Evolutionary conservation across 2,329 filamentous ascomycete species (phyloP).

Genomic region (Zymoseptoria passerinii): DNA sequence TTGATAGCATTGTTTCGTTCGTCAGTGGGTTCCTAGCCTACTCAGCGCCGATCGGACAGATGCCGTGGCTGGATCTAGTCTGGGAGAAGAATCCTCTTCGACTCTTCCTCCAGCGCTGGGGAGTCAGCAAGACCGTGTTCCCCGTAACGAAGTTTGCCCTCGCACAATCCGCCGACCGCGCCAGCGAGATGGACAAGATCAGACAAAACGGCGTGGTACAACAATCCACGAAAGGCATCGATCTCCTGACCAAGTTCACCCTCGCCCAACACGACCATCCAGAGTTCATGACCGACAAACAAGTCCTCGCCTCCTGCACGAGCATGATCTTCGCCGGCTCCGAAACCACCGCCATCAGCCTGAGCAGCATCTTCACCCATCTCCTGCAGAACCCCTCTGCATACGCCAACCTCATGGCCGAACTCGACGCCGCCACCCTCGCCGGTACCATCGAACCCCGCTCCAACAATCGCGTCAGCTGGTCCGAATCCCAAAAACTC

Average conservation of each 20-base stretch:
- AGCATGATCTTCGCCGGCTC: slow-evolving; percentile 60
- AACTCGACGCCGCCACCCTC: slow-evolving; percentile 53
- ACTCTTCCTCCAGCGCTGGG: slow-evolving; percentile 58
- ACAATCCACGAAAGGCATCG: slow-evolving; percentile 38
- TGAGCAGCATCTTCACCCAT: slow-evolving; percentile 66
- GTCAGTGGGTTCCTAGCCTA: slow-evolving; percentile 59
- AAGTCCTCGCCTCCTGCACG: slow-evolving; percentile 64
- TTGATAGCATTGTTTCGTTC: slow-evolving; percentile 64
- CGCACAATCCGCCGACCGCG: slow-evolving; percentile 57
- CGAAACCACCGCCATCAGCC: slow-evolving; percentile 70
- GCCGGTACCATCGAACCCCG: slow-evolving; percentile 40
- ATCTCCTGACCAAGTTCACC: slow-evolving; percentile 65
- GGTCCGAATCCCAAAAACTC: slow-evolving; percentile 60
- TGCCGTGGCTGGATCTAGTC: slow-evolving; percentile 60
- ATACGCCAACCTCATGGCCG: slow-evolving; percentile 49
- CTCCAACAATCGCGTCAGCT: slow-evolving; percentile 54
- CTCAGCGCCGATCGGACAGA: slow-evolving; percentile 65
- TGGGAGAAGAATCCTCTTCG: slow-evolving; percentile 65
- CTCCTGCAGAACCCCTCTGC: slow-evolving; percentile 55
- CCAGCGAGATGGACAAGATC: slow-evolving; percentile 45
- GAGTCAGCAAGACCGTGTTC: slow-evolving; percentile 60
- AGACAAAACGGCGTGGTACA: slow-evolving; percentile 34
- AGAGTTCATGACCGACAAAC: slow-evolving; percentile 61
- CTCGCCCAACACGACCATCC: slow-evolving; percentile 59
- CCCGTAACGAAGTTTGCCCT: slow-evolving; percentile 65